A percentile compares a stretch with the other conserved stretches of the same genome.
Conservation (phyloP, 371 early-diverging fungal genomes). For the Smittium mucronatum region DNA sequence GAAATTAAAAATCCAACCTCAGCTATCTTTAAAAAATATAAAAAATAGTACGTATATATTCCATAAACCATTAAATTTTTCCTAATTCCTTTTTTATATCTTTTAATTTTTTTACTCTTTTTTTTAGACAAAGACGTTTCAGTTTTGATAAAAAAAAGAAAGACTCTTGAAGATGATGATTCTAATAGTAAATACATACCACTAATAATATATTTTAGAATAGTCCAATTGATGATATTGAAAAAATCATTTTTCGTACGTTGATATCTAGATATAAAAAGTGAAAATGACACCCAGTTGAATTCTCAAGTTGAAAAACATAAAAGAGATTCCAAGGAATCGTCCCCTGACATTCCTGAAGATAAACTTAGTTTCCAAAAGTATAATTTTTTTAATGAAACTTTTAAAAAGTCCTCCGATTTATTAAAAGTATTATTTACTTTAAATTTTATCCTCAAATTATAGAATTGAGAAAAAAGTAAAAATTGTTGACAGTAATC, state of each 20-base stretch:
- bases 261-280: too few relatives aligned
- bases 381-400: too few relatives aligned
- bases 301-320: too few relatives aligned
- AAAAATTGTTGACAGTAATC: neutral
- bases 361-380: too few relatives aligned
- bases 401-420: too few relatives aligned
- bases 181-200: too few relatives aligned
- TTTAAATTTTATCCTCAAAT: neutral
- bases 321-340: too few relatives aligned
- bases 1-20: neutral
- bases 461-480: neutral
- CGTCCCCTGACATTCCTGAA: too few relatives aligned
- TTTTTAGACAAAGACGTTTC: neutral
- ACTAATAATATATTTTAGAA: too few relatives aligned
- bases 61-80: neutral
- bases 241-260: too few relatives aligned
- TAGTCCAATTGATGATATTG: too few relatives aligned
- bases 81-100: neutral
- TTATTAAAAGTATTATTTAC: neutral
- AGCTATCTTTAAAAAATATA: neutral
- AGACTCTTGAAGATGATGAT: neutral
- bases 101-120: neutral
- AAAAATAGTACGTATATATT: neutral
- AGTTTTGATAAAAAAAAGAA: neutral
- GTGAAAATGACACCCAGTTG: too few relatives aligned